phyloP scores from a whole-genome alignment of 2,329 filamentous ascomycete species.

The Neonectria neomacrospora region DNA sequence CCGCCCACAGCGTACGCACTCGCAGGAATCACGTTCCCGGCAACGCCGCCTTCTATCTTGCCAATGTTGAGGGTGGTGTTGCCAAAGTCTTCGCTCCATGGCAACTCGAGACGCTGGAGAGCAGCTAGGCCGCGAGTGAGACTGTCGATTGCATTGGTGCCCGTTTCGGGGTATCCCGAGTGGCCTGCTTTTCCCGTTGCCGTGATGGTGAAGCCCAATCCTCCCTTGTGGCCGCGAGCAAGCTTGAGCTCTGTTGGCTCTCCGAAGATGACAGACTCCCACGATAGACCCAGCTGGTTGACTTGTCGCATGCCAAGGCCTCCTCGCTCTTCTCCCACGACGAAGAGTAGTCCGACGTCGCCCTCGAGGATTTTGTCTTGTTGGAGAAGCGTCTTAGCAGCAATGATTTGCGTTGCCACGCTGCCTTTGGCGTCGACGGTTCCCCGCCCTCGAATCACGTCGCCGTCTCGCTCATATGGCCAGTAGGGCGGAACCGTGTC shows the following conservation, averaged over 20 bases:
- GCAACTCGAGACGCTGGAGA: constrained; percentile 73
- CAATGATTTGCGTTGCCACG: constrained; percentile 51
- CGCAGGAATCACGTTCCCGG: constrained; percentile 83
- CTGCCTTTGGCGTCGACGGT: constrained; percentile 73
- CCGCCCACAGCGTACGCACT: constrained; percentile 9
- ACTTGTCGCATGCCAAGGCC: constrained; percentile 40
- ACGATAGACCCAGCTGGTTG: constrained; percentile 32
- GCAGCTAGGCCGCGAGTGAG: constrained; percentile 73
- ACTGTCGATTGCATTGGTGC: constrained; percentile 79
- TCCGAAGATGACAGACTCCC: constrained; percentile 42
- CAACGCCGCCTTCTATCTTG: constrained; percentile 78
- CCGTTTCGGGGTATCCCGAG: constrained; percentile 87
- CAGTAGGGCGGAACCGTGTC: constrained; percentile 77
- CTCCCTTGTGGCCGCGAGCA: constrained; percentile 41
- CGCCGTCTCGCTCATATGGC: constrained; percentile 66
- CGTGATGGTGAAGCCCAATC: constrained; percentile 56
- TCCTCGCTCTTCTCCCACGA: constrained; percentile 42
- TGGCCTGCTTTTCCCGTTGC: constrained; percentile 79
- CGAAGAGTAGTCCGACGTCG: constrained; percentile 38
- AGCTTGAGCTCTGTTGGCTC: constrained; percentile 44
- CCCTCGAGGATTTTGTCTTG: constrained; percentile 32
- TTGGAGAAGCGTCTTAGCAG: constrained; percentile 31
- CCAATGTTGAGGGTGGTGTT: constrained; percentile 88
- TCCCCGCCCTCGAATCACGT: constrained; percentile 67
- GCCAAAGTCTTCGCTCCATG: constrained; percentile 78